Evolutionary conservation across 1,284 basidiomycete species (phyloP).

Genomic region (Neonothopanus nambi): DNA sequence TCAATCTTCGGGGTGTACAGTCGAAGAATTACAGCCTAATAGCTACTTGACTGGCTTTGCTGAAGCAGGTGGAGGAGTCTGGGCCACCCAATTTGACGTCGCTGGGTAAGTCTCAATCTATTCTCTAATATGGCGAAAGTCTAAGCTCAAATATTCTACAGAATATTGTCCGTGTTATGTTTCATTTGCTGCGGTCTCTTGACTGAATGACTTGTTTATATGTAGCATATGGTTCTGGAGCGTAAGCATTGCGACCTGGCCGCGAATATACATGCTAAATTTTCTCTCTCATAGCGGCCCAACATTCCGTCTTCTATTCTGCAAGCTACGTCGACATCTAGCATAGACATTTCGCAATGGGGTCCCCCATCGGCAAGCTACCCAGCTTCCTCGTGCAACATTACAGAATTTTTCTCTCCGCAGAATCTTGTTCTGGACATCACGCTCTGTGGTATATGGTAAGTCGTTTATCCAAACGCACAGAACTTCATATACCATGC

Average conservation of each 20-base stretch:
- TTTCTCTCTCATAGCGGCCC: slow-evolving; percentile 36
- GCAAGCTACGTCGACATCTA: slow-evolving; percentile 33
- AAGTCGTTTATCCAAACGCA: slow-evolving; percentile 6
- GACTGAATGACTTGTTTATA: neutral
- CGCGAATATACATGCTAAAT: neutral
- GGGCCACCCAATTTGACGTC: slow-evolving; percentile 59
- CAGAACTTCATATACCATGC: neutral
- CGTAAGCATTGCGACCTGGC: slow-evolving; percentile 31
- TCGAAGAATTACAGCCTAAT: slow-evolving; percentile 47
- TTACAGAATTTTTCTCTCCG: slow-evolving; percentile 51
- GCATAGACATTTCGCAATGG: slow-evolving; percentile 54
- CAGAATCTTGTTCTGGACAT: slow-evolving; percentile 54
- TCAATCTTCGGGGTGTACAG: slow-evolving; percentile 51
- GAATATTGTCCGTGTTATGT: slow-evolving; percentile 25
- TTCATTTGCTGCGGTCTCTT: slow-evolving; percentile 6
- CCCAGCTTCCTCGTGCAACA: slow-evolving; percentile 42
- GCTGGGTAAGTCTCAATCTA: slow-evolving; percentile 53
- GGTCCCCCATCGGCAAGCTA: slow-evolving; percentile 62
- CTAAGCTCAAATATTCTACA: slow-evolving; percentile 12
- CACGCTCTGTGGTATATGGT: slow-evolving; percentile 56
- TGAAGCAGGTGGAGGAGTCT: slow-evolving; percentile 63
- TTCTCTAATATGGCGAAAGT: no score
- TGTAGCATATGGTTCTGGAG: slow-evolving; percentile 70
- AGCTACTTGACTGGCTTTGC: slow-evolving; percentile 58
- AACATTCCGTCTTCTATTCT: slow-evolving; percentile 40